Base-by-base conservation (phyloP, 23 red algal species). In the Gracilaria gracilis region DNA sequence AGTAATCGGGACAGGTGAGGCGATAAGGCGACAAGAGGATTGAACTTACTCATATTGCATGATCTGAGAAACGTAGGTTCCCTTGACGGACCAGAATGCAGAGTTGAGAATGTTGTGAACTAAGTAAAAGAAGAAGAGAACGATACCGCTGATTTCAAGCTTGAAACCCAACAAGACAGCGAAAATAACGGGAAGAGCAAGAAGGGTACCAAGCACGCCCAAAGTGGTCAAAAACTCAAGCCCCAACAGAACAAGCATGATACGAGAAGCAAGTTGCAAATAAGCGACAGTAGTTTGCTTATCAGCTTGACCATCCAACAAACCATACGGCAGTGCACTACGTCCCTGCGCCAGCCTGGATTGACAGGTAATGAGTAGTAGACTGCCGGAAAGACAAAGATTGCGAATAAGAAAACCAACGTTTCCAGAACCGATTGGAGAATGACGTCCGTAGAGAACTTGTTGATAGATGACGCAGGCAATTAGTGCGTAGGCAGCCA, bases 401-500 rank as follows among this genome's bases (percentile, higher is more conserved):
- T 99, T 99, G 27, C 97, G 90, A 36, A 99, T 88, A 17, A 99
- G 67, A 48, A 99, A 99, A 20, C 93, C 94, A 35, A 96, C 29
- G 55, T 96, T 96, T 19, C 97, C 97, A 7, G 83, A 87, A 17
- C 84, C 92, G 66, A 93, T 89, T 40, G 97, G 97, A 32, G 94
- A 93, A 67, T 96, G 88, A 33, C 93, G 81, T 17, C 97, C 97
- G 82, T 99, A 99, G 67, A 99, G 53, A 24, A 93, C 69, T 85
- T 99, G 97, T 65, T 99, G 97, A 57, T 95, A 93, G 17, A 92
- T n/a, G 57, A 99, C 82, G 34, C 91, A 95, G 1, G 40, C 97
- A 67, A 99, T 84, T 14, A 96, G 91, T 33, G 90, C 57, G 59
- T 95, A 99, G 34, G 90, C 85, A 23, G 85, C 96, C 6, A 85